Evolutionary conservation across 2,329 filamentous ascomycete genomes (phyloP).

Genomic region (Ustilaginoidea virens): DNA sequence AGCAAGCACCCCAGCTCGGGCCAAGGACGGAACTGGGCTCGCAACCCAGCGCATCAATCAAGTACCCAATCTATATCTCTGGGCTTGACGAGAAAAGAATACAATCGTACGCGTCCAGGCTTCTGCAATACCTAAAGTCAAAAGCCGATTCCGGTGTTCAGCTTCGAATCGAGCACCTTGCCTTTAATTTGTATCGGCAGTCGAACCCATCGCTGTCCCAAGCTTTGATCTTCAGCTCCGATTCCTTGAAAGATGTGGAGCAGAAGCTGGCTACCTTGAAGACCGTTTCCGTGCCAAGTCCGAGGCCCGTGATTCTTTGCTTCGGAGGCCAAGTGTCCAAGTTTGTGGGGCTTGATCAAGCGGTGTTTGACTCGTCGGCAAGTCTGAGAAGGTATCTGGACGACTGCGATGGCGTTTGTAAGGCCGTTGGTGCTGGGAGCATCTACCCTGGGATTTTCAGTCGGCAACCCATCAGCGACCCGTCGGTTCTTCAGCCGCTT

Average conservation of each 20-base stretch:
- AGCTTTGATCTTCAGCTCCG: slow-evolving; percentile 11
- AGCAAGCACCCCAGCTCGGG: slow-evolving; percentile 4
- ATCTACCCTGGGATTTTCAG: slow-evolving; percentile 20
- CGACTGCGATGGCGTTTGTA: slow-evolving; percentile 1
- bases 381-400: slow-evolving; percentile 11
- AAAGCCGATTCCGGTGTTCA: neutral
- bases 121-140: neutral
- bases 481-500: slow-evolving; percentile 18
- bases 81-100: slow-evolving; percentile 1
- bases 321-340: slow-evolving; percentile 15
- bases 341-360: slow-evolving; percentile 14
- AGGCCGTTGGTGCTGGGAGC: slow-evolving; percentile 8
- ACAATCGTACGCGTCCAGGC: neutral
- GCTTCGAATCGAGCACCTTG: slow-evolving; percentile 9
- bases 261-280: slow-evolving; percentile 9
- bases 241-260: slow-evolving; percentile 8
- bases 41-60: neutral
- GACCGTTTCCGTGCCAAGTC: neutral
- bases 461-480: slow-evolving; percentile 8
- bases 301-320: slow-evolving; percentile 18
- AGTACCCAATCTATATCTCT: slow-evolving; percentile 3
- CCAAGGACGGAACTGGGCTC: too few relatives aligned
- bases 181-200: slow-evolving; percentile 17
- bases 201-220: slow-evolving; percentile 12
- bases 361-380: slow-evolving; percentile 12